Evolutionary conservation across 352 stramenopile genomes (phyloP).

Genomic region (Phytophthora fragariaefolia): DNA sequence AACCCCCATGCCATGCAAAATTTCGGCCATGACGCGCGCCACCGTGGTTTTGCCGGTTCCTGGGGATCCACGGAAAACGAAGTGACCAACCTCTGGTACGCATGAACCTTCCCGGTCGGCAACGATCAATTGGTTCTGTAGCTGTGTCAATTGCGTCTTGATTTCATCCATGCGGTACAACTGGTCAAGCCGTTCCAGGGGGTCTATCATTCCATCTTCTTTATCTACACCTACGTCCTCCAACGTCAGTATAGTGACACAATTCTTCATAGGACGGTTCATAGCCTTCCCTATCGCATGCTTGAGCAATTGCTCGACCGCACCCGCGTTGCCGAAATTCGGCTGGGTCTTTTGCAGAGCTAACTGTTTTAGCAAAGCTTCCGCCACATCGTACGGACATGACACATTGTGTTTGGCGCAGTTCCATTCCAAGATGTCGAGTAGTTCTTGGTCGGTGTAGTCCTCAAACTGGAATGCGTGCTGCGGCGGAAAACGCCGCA

Average conservation of each 20-base stretch:
- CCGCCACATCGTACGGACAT: constrained; percentile 57
- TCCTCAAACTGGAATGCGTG: constrained; percentile 94
- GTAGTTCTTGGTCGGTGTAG: constrained; percentile 87
- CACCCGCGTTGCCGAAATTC: constrained; percentile 93
- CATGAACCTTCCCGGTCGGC: constrained; percentile 70
- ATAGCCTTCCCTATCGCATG: constrained; percentile 71
- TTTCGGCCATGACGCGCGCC: constrained; percentile 91
- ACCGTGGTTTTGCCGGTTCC: constrained; percentile 93
- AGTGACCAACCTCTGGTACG: constrained; percentile 72
- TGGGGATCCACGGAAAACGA: constrained; percentile 89
- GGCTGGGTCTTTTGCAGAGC: constrained; percentile 69
- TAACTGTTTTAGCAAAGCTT: constrained; percentile 65
- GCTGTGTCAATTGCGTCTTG: constrained; percentile 54
- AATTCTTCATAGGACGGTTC: constrained; percentile 48
- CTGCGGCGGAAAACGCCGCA: constrained; percentile 86
- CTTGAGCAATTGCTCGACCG: constrained; percentile 86
- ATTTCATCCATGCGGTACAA: constrained; percentile 74
- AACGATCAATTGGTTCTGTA: constrained; percentile 69
- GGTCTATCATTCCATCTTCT: constrained; percentile 44
- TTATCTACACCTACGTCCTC: constrained; percentile 58
- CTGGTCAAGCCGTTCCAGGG: constrained; percentile 49
- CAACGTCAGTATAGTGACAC: constrained; percentile 47
- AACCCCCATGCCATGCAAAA: constrained; percentile 93
- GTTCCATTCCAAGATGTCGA: constrained; percentile 70
- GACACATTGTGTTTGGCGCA: constrained; percentile 58